These are phyloP conservation scores for Hyaloscypha bicolor DNA, from an alignment of 495 filamentous ascomycete species.

Conservation along the genomic window DNA sequence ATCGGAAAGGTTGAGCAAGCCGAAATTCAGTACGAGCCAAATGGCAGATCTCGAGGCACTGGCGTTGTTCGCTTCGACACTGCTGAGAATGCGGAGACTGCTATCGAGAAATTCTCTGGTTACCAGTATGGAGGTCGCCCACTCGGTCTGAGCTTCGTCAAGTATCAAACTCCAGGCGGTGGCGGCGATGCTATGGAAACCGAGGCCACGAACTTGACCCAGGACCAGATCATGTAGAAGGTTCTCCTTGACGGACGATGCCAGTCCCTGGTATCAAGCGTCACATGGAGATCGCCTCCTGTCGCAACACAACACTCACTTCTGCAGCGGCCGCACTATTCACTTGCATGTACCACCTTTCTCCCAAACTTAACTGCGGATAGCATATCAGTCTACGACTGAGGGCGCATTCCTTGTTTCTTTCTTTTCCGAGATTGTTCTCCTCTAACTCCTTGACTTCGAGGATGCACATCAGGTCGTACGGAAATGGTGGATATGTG, in stretches of 20 bases:
- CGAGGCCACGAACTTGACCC: constrained; percentile 77
- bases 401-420: not conserved
- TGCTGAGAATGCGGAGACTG: constrained; percentile 82
- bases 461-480: not conserved
- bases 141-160: constrained; percentile 88
- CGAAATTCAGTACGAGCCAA: constrained; percentile 97
- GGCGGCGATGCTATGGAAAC: constrained; percentile 80
- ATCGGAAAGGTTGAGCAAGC: constrained; percentile 98
- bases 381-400: constrained; percentile 8
- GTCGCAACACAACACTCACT: constrained; percentile 11
- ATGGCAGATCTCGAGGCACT: constrained; percentile 91
- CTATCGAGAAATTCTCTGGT: constrained; percentile 95
- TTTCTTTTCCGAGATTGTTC: constrained; percentile 11
- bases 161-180: constrained; percentile 71
- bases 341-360: constrained; percentile 19
- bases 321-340: constrained; percentile 11
- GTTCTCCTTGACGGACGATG: not conserved
- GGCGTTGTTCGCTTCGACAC: constrained; percentile 93
- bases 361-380: constrained; percentile 7
- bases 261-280: constrained; percentile 4
- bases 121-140: constrained; percentile 97
- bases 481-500: constrained; percentile 18
- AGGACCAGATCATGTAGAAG: constrained; percentile 95
- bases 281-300: not conserved
- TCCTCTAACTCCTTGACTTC: not conserved